Conservation (phyloP, 805 yeast genomes). For the Saturnispora besseyi region DNA sequence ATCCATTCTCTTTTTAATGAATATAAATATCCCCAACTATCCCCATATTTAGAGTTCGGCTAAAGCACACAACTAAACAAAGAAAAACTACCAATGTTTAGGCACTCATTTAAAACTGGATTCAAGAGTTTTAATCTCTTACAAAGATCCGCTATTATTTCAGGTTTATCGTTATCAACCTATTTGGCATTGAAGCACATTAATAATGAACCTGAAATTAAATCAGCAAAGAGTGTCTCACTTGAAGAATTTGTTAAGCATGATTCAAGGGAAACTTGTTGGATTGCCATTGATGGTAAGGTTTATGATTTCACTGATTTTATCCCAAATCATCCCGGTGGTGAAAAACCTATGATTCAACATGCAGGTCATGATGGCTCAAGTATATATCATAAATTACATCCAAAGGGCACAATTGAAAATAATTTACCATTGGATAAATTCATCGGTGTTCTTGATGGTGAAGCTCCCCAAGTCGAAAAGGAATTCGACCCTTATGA, state of each 20-base stretch:
- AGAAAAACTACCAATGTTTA: neutral
- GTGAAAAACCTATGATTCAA: slow-evolving; percentile 34
- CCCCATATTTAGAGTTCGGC: neutral
- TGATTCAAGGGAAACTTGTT: slow-evolving; percentile 53
- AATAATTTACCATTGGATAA: slow-evolving; percentile 50
- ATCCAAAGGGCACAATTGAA: slow-evolving; percentile 78
- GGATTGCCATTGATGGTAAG: slow-evolving; percentile 76
- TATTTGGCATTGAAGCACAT: neutral
- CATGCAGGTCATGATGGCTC: slow-evolving; percentile 47
- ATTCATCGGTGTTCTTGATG: slow-evolving; percentile 45
- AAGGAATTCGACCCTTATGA: slow-evolving; percentile 34
- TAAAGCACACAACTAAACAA: neutral
- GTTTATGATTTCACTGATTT: slow-evolving; percentile 72
- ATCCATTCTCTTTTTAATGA: neutral
- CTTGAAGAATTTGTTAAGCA: slow-evolving; percentile 44
- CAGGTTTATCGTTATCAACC: neutral
- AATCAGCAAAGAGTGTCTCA: slow-evolving; percentile 12
- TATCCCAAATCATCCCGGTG: slow-evolving; percentile 42
- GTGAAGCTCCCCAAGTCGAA: slow-evolving; percentile 28
- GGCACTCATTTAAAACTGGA: neutral
- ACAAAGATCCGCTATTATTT: neutral
- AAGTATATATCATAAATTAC: slow-evolving; percentile 78
- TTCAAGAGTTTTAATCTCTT: neutral
- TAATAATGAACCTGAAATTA: neutral
- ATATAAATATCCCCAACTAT: neutral